Evolutionary conservation across 345 rosid species (phyloP).

Genomic region (Sonneratia alba): DNA sequence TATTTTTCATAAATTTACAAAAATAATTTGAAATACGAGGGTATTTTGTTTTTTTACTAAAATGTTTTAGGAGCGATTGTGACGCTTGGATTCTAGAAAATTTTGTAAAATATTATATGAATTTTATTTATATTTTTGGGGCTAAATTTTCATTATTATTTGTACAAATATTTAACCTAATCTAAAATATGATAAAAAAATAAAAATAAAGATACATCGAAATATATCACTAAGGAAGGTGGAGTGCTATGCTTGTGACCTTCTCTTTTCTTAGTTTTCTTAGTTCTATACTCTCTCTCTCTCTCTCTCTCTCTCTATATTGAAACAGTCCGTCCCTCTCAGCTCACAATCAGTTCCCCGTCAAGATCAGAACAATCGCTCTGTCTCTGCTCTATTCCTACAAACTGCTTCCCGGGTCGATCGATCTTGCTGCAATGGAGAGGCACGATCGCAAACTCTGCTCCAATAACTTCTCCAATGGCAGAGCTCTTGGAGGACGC

Average conservation of each 20-base stretch:
- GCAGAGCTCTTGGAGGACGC: conserved; percentile 74
- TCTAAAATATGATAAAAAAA: no score
- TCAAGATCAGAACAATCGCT: conserved; percentile 4
- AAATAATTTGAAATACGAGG: no score
- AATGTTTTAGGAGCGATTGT: no score
- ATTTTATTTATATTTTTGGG: no score
- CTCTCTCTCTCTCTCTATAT: conserved; percentile 1
- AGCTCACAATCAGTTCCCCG: not conserved
- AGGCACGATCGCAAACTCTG: conserved; percentile 63
- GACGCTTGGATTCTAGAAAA: no score
- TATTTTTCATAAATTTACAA: no score
- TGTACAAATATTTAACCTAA: no score
- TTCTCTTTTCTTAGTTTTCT: conserved; percentile 46
- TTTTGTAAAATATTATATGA: no score
- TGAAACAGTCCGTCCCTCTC: not conserved
- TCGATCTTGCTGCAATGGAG: conserved; percentile 32
- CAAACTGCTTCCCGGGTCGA: not conserved
- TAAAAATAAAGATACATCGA: no score
- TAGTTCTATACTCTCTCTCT: conserved; percentile 13
- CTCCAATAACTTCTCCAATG: conserved; percentile 48
- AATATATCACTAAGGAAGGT: conserved; percentile 19
- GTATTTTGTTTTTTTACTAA: no score
- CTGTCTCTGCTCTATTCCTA: conserved; percentile 4
- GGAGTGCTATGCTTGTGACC: conserved; percentile 58
- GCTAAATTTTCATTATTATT: no score